These are phyloP conservation scores for Neurospora sp. DNA, from an alignment of 495 filamentous ascomycete species.

Conservation along the genomic window DNA sequence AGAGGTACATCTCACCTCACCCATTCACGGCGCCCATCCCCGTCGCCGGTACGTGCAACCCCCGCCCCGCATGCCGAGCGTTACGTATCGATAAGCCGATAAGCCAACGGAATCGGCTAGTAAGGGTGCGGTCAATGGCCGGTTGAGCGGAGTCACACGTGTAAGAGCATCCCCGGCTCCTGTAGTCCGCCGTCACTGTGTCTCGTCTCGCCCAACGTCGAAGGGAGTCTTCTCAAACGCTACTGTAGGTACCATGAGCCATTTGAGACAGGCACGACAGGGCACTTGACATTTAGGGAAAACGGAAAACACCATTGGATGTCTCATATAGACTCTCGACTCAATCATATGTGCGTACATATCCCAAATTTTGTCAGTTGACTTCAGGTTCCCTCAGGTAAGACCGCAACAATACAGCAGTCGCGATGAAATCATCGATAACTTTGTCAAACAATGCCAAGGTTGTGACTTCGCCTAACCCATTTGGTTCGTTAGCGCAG, in stretches of 20 bases:
- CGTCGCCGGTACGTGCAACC: background rate
- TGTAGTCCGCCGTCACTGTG: background rate
- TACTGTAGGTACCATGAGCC: background rate
- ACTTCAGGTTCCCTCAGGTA: background rate
- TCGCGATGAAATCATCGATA: background rate
- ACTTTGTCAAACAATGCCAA: background rate
- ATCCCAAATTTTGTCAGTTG: background rate
- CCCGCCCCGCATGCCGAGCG: background rate
- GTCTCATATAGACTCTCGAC: background rate
- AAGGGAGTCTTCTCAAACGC: background rate
- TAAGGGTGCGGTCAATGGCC: background rate
- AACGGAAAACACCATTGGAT: background rate
- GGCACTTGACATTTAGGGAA: background rate
- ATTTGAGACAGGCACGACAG: background rate
- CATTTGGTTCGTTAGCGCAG: background rate
- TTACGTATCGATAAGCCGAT: background rate
- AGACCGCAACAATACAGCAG: background rate
- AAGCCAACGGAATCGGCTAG: background rate
- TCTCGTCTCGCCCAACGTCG: background rate
- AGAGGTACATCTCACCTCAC: background rate
- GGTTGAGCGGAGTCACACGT: background rate
- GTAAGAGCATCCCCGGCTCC: background rate
- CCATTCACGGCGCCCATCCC: background rate
- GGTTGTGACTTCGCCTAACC: background rate
- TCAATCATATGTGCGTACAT: background rate